These are phyloP conservation scores for Chaetothyriales sp. DNA, from an alignment of 2,329 filamentous ascomycete genomes.

Conservation along the genomic window DNA sequence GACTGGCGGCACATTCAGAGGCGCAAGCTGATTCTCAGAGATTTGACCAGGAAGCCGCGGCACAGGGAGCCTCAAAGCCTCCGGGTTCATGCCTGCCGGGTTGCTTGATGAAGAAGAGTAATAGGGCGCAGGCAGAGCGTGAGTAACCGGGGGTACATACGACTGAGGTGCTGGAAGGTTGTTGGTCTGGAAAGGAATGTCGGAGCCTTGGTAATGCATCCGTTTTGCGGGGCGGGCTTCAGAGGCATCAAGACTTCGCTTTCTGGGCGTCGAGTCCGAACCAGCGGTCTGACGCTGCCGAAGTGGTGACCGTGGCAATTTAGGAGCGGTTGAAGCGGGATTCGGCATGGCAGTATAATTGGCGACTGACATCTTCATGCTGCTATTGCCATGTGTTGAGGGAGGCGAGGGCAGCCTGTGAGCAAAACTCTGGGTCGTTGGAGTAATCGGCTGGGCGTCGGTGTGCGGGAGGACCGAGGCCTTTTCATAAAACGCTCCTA, in stretches of 20 bases:
- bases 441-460: constrained; percentile 14
- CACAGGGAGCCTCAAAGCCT: constrained; percentile 1
- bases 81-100: not conserved
- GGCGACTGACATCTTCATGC: not conserved
- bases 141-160: constrained; percentile 2
- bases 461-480: constrained; percentile 37
- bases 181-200: not conserved
- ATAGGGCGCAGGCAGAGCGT: not conserved
- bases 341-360: constrained; percentile 14
- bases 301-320: constrained; percentile 13
- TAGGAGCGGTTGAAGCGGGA: constrained; percentile 8
- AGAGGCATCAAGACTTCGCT: constrained; percentile 43
- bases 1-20: constrained; percentile 23
- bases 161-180: constrained; percentile 8
- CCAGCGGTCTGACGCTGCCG: constrained; percentile 6
- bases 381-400: constrained; percentile 8
- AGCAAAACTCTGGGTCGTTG: constrained; percentile 24
- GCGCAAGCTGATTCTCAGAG: constrained; percentile 15
- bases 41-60: constrained; percentile 9
- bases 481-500: constrained; percentile 66
- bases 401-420: constrained; percentile 17
- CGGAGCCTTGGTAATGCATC: constrained; percentile 9
- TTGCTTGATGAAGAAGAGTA: not conserved
- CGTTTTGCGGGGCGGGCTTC: constrained; percentile 45
- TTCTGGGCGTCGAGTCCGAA: constrained; percentile 32